These are phyloP conservation scores for Cymbopogon citratus DNA, from an alignment of 176 grass and related monocot species.

Conservation along the genomic window DNA sequence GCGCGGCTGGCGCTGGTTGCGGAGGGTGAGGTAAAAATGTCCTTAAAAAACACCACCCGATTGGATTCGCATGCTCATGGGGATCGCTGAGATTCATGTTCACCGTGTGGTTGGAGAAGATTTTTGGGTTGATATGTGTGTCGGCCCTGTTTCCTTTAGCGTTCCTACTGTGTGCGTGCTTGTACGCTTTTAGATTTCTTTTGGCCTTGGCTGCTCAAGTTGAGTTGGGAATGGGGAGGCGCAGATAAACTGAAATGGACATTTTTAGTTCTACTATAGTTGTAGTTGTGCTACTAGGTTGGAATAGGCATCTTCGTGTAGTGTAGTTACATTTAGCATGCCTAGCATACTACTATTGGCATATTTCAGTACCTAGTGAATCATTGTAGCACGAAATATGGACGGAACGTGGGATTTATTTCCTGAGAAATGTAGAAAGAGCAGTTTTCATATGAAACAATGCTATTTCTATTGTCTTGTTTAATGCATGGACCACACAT, in stretches of 20 bases:
- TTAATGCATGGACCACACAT: background rate
- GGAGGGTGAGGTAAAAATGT: constrained; percentile 60
- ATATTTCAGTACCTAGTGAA: background rate
- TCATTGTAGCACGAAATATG: background rate
- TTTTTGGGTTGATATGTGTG: background rate
- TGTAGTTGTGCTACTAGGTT: background rate
- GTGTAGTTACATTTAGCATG: constrained; percentile 7
- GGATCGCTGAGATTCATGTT: background rate
- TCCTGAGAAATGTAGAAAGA: background rate
- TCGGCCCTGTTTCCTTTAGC: background rate
- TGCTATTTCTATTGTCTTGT: background rate
- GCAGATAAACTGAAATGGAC: background rate
- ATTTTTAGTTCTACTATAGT: background rate
- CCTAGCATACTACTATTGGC: background rate
- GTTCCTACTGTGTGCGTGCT: background rate
- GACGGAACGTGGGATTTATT: background rate
- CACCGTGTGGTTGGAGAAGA: background rate
- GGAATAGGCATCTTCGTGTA: background rate
- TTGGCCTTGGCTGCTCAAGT: constrained; percentile 1
- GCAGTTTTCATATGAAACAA: background rate
- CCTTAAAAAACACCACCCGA: background rate
- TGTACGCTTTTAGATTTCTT: background rate
- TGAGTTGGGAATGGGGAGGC: background rate
- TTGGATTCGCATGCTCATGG: background rate
- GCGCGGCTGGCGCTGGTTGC: constrained; percentile 71